These are phyloP conservation scores for Coemansia pectinata DNA, from an alignment of 192 early-diverging fungal species.

Conservation along the genomic window DNA sequence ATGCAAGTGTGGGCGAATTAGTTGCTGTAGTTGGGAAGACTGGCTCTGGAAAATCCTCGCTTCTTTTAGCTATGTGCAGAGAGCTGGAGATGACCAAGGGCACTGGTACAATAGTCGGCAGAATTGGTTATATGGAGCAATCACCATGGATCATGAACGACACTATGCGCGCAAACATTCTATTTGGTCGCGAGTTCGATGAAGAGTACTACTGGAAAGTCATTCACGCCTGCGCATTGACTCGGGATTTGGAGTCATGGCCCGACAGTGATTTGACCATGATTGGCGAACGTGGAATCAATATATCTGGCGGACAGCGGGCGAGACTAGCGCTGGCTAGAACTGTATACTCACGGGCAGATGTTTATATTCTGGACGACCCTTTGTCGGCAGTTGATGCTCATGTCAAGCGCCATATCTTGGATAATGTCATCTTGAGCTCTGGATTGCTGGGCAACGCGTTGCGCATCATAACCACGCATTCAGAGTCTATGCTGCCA, in stretches of 20 bases:
- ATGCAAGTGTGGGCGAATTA: slow-evolving; percentile 35
- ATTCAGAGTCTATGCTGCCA: background rate
- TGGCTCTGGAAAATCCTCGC: slow-evolving; percentile 75
- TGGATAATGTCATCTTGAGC: slow-evolving; percentile 18
- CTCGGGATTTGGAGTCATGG: background rate
- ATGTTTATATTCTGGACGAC: slow-evolving; percentile 6
- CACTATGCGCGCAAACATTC: slow-evolving; percentile 14
- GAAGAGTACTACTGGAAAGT: slow-evolving; percentile 6
- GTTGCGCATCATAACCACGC: background rate
- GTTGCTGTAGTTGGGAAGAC: slow-evolving; percentile 73
- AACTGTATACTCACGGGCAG: slow-evolving; percentile 17
- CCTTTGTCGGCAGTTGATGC: background rate
- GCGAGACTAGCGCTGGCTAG: slow-evolving; percentile 19
- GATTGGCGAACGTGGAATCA: slow-evolving; percentile 18
- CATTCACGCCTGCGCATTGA: background rate
- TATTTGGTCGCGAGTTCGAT: slow-evolving; percentile 20
- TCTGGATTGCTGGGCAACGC: slow-evolving; percentile 10
- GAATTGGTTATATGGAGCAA: slow-evolving; percentile 75
- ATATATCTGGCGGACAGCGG: slow-evolving; percentile 24
- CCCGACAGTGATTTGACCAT: background rate
- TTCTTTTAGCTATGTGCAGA: slow-evolving; percentile 74
- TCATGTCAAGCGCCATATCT: slow-evolving; percentile 9
- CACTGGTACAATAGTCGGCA: slow-evolving; percentile 59
- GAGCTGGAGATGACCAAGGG: slow-evolving; percentile 61
- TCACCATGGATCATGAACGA: slow-evolving; percentile 48